Conservation (phyloP, 192 early-diverging fungal genomes). For the Dispira simplex region DNA sequence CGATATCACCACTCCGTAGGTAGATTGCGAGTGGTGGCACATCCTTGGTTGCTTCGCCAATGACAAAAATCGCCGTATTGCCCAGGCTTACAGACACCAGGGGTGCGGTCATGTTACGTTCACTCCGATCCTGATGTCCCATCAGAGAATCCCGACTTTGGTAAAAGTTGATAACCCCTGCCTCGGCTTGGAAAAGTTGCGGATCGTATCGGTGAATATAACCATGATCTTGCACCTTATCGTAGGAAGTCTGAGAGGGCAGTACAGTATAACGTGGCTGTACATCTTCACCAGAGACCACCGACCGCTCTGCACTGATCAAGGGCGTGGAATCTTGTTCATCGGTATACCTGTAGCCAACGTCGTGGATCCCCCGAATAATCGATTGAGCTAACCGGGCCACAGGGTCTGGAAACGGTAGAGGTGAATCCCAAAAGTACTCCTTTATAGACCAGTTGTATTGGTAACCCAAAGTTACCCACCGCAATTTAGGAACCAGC, state of each 20-base stretch:
- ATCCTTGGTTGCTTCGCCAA: conserved; percentile 62
- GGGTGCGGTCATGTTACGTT: conserved; percentile 69
- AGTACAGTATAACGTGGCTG: background rate
- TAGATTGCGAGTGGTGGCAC: conserved; percentile 48
- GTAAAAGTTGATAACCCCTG: conserved; percentile 93
- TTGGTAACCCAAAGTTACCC: conserved; percentile 63
- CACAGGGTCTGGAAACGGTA: conserved; percentile 54
- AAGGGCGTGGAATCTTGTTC: background rate
- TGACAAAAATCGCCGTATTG: conserved; percentile 53
- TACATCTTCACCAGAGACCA: background rate
- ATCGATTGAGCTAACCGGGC: conserved; percentile 42
- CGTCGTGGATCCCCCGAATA: conserved; percentile 38
- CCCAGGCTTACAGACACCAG: conserved; percentile 59
- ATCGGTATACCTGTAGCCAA: conserved; percentile 12
- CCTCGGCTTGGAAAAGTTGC: conserved; percentile 52
- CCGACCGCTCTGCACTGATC: too few relatives aligned
- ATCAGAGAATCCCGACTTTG: conserved; percentile 65
- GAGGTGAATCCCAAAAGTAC: conserved; percentile 52
- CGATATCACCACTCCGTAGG: conserved; percentile 73
- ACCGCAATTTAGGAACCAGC: conserved; percentile 38
- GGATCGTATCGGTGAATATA: conserved; percentile 38
- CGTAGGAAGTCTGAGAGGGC: background rate
- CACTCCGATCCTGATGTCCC: conserved; percentile 87
- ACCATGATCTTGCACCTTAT: background rate
- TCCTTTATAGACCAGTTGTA: conserved; percentile 71